Percentiles rank a stretch among this genome's conserved stretches.
Evolutionary conservation across 768 basidiomycete species (phyloP).

Genomic region (Suillus alpinus): DNA sequence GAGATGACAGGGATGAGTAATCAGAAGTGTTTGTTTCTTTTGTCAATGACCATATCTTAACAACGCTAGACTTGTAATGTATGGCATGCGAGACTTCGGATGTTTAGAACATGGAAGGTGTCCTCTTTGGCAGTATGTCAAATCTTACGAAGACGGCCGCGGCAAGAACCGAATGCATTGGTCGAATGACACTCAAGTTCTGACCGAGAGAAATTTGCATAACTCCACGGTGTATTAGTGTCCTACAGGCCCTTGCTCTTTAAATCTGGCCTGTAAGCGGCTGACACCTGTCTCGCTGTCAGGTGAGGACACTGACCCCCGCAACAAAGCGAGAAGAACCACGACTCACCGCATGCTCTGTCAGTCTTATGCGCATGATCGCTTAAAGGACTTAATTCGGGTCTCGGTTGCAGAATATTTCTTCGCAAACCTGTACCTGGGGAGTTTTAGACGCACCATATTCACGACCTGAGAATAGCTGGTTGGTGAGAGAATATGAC

Average conservation of each 20-base stretch:
- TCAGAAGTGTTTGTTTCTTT: background rate
- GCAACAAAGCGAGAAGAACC: background rate
- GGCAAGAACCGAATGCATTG: background rate
- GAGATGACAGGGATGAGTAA: background rate
- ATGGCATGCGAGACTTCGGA: background rate
- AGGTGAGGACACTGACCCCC: background rate
- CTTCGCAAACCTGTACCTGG: background rate
- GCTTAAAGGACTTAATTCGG: background rate
- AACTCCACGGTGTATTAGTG: background rate
- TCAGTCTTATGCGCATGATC: background rate
- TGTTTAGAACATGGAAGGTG: background rate
- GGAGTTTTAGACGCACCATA: background rate
- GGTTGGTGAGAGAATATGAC: background rate
- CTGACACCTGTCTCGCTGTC: background rate
- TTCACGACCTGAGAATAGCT: background rate
- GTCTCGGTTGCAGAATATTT: background rate
- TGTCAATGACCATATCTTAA: background rate
- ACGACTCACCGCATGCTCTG: background rate
- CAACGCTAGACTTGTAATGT: background rate
- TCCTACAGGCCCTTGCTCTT: background rate
- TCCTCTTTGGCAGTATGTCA: background rate
- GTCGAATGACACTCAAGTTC: background rate
- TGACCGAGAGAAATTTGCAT: background rate
- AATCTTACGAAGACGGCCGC: background rate
- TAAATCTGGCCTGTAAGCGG: background rate